Evolutionary conservation across 2,329 filamentous ascomycete genomes (phyloP).

Genomic region (Talaromyces sp.): DNA sequence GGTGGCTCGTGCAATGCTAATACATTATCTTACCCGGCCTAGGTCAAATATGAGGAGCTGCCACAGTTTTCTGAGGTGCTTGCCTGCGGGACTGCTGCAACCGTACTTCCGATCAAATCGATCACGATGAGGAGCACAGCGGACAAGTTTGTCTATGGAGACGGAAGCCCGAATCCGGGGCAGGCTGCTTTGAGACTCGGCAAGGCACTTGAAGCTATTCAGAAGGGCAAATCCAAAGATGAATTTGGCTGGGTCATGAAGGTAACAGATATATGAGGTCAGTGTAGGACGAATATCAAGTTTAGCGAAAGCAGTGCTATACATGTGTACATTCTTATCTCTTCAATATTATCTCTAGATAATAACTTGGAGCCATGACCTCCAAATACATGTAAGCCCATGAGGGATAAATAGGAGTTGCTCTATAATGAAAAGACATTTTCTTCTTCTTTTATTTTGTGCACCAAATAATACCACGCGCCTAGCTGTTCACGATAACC

Average conservation of each 20-base stretch:
- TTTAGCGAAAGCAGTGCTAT: neutral
- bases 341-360: no score
- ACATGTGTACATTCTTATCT: no score
- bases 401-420: no score
- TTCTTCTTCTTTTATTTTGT: no score
- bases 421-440: no score
- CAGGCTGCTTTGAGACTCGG: slow-evolving; percentile 54
- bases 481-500: no score
- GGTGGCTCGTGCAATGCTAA: neutral
- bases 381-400: no score
- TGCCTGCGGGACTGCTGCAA: slow-evolving; percentile 86
- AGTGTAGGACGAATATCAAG: neutral
- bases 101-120: slow-evolving; percentile 82
- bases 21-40: neutral
- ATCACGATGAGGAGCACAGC: slow-evolving; percentile 66
- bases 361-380: no score
- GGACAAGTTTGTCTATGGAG: slow-evolving; percentile 53
- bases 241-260: slow-evolving; percentile 63
- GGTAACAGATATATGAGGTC: slow-evolving; percentile 17
- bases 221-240: slow-evolving; percentile 75
- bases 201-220: slow-evolving; percentile 74
- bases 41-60: slow-evolving; percentile 56
- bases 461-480: no score
- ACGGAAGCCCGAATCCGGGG: slow-evolving; percentile 55
- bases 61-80: slow-evolving; percentile 69